A percentile compares a stretch with the other conserved stretches of the same genome.
These are phyloP conservation scores for Aegilops speltoides DNA, from an alignment of 176 grass and related monocot species.

Conservation along the genomic window DNA sequence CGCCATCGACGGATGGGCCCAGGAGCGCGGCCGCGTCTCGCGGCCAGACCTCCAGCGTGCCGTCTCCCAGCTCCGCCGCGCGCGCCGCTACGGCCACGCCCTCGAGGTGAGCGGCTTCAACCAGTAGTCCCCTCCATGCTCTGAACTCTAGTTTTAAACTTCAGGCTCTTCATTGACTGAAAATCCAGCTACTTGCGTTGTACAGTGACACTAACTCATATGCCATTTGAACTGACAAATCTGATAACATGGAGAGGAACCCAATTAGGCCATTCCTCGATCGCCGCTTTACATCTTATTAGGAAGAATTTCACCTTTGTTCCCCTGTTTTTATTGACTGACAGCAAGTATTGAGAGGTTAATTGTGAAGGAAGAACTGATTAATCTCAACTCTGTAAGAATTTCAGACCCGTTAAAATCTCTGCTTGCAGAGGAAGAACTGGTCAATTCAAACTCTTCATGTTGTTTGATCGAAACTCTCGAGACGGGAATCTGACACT, in stretches of 20 bases:
- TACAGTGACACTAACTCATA: background rate
- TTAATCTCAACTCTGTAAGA: background rate
- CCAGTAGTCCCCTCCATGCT: background rate
- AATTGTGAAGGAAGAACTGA: background rate
- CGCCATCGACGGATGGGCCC: conserved; percentile 46
- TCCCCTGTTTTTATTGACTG: background rate
- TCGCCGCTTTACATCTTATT: background rate
- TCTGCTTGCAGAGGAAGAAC: background rate
- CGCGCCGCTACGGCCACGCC: conserved; percentile 56
- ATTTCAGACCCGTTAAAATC: background rate
- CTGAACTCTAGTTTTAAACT: background rate
- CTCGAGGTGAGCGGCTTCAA: conserved; percentile 47
- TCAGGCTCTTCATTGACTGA: background rate
- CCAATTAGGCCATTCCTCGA: background rate
- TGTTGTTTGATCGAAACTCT: background rate
- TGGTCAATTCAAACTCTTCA: background rate
- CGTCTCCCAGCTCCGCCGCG: conserved; percentile 36
- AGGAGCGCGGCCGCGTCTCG: conserved; percentile 29
- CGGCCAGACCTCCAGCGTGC: conserved; percentile 39
- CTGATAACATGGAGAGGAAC: background rate
- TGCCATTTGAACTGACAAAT: conserved; percentile 9
- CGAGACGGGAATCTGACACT: background rate
- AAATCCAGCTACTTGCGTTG: background rate
- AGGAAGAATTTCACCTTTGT: background rate
- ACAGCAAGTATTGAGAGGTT: background rate